A percentile compares a stretch with the other conserved stretches of the same genome.
These are phyloP conservation scores for Rhamnella rubrinervis DNA, from an alignment of 331 rosid genomes.

Conservation along the genomic window DNA sequence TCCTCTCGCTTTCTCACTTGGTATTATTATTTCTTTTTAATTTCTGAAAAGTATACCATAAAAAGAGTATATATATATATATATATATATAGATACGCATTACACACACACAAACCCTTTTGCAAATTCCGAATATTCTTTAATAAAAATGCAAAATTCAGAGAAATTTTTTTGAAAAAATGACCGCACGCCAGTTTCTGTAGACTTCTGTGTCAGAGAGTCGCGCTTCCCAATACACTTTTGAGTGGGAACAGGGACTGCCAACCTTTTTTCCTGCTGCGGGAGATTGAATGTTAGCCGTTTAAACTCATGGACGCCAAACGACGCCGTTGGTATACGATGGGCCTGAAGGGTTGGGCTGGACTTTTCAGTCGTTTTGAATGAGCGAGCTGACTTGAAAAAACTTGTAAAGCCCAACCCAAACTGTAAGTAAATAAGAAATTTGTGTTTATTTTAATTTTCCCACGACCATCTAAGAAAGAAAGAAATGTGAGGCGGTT, in stretches of 20 bases:
- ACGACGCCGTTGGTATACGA: not conserved
- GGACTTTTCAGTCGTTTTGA: not conserved
- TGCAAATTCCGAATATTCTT: conserved; percentile 2
- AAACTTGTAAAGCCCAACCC: not conserved
- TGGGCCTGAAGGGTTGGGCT: not conserved
- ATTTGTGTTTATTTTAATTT: too few relatives aligned
- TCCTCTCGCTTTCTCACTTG: not conserved
- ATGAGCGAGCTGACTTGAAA: not conserved
- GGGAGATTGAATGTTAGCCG: conserved; percentile 22
- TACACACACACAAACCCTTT: not conserved
- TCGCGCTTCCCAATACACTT: conserved; percentile 18
- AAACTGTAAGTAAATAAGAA: too few relatives aligned
- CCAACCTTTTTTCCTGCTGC: not conserved
- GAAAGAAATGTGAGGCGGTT: too few relatives aligned
- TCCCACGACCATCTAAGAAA: too few relatives aligned
- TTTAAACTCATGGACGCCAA: not conserved
- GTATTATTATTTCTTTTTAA: not conserved
- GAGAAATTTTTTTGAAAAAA: not conserved
- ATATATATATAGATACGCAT: too few relatives aligned
- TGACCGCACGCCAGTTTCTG: conserved; percentile 37
- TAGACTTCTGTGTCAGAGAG: conserved; percentile 26
- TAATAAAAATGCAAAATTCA: not conserved
- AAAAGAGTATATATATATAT: too few relatives aligned
- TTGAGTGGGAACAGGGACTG: not conserved
- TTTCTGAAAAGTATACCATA: too few relatives aligned